Base-by-base conservation (phyloP, 176 grass and related monocot species). In the Chrysopogon serrulatus region DNA sequence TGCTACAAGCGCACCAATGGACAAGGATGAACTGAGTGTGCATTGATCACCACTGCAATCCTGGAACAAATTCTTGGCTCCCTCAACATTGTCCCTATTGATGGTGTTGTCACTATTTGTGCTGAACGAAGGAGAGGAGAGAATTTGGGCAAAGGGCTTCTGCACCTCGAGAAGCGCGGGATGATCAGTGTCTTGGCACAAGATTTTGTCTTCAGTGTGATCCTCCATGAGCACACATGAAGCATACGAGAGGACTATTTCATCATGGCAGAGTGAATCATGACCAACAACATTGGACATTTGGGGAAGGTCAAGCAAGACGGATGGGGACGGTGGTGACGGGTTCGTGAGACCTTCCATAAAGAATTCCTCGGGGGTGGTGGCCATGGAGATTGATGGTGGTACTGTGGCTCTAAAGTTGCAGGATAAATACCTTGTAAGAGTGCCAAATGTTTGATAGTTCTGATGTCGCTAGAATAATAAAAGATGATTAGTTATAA, bases 161-260 rank as follows among this genome's bases (percentile, higher is more conserved):
- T 88, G 81, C 0, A 41, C 82, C 59, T 79, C 69, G 28, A 91
- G 82, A 62, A 78, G 72, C 16, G 71, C 35, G 18, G 35, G 82
- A 40, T 91, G 51, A 30, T 91, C 64, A 7, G 41, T 47, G 40
- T 72, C 65, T 31, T 77, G 63, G 53, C 74, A 74, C 31, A 61
- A 36, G 19, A 86, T 74, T 10, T 81, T 71, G 10, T 76, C 77
- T 9, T 85, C 90, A 7, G 79, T 71, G n/a, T 89, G 79, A 14
- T 92, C 90, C 68, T 92, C 90, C 90, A 83, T 83, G 33, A 92
- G 79, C 56, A 92, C 37, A 8, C 5, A 3, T 8, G 37, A 42
- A 40, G 13, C 12, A 3, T 83, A 88, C n/a, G 73, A 61, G 5
- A 86, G 83, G 24, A 83, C 60, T 4, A 75, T 71, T 53, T 86